A percentile compares a stretch with the other conserved stretches of the same genome.
These are phyloP conservation scores for Phaffia rhodozyma DNA, from an alignment of 1,284 basidiomycete genomes.

Conservation along the genomic window DNA sequence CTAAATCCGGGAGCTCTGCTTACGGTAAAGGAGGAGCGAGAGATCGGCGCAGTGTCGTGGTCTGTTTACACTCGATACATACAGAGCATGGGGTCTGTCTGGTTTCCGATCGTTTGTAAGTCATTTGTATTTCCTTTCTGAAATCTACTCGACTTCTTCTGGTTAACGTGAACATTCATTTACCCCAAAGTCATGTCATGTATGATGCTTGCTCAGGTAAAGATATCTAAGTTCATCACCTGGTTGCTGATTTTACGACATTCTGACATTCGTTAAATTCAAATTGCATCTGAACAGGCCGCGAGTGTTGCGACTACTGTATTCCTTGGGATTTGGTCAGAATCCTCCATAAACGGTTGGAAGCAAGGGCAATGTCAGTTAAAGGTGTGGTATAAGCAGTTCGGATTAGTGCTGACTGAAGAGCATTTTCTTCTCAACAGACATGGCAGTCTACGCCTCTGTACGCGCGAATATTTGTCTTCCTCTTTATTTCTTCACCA, in stretches of 20 bases:
- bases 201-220: neutral
- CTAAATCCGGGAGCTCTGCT: neutral
- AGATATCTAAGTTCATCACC: too few species aligned
- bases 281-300: constrained; percentile 21
- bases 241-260: too few species aligned
- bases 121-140: neutral
- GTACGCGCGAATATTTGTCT: neutral
- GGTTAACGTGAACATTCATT: neutral
- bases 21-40: constrained; percentile 21
- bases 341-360: constrained; percentile 22
- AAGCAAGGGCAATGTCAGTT: constrained; percentile 7
- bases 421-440: neutral
- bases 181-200: neutral
- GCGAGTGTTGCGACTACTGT: constrained; percentile 25
- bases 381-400: too few species aligned
- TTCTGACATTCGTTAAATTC: too few species aligned
- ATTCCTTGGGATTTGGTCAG: constrained; percentile 29
- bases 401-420: too few species aligned
- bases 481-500: too few species aligned
- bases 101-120: neutral
- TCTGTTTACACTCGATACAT: constrained; percentile 17
- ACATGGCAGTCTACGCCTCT: constrained; percentile 9
- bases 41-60: constrained; percentile 18
- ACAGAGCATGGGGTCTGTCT: neutral
- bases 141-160: neutral